Conservation (phyloP, 805 yeast genomes). For the Candida namnaoensis region DNA sequence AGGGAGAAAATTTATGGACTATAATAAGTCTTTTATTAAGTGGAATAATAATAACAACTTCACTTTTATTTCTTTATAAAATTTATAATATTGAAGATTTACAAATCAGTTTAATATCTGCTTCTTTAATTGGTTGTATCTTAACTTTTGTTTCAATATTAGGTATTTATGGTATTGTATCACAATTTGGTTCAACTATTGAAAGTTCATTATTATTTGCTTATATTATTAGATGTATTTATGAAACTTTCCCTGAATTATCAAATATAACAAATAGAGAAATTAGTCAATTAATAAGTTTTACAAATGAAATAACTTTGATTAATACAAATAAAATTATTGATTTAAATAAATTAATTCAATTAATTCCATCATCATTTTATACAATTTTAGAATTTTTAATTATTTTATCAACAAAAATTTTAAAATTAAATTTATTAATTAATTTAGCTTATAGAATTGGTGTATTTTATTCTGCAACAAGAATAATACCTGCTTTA, state of each 20-base stretch:
- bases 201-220: slow-evolving; percentile 84
- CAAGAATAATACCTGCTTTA: slow-evolving; percentile 83
- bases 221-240: slow-evolving; percentile 86
- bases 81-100: slow-evolving; percentile 63
- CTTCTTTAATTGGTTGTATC: slow-evolving; percentile 80
- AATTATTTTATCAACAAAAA: slow-evolving; percentile 37
- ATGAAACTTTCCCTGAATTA: slow-evolving; percentile 86
- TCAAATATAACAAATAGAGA: slow-evolving; percentile 45
- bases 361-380: slow-evolving; percentile 17
- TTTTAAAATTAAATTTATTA: slow-evolving; percentile 73
- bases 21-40: slow-evolving; percentile 63
- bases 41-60: slow-evolving; percentile 67
- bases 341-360: slow-evolving; percentile 20
- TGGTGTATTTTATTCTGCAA: slow-evolving; percentile 83
- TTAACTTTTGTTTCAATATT: slow-evolving; percentile 67
- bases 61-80: slow-evolving; percentile 72
- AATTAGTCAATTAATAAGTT: slow-evolving; percentile 28
- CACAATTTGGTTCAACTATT: slow-evolving; percentile 81
- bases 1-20: slow-evolving; percentile 67
- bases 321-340: slow-evolving; percentile 19
- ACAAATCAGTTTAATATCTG: slow-evolving; percentile 46
- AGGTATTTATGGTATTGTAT: slow-evolving; percentile 76
- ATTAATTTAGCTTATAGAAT: slow-evolving; percentile 80
- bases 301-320: slow-evolving; percentile 21
- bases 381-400: slow-evolving; percentile 31